A percentile compares a stretch with the other conserved stretches of the same genome.
Conservation (phyloP, 495 filamentous ascomycete species). For the Corynascus novoguineensis region DNA sequence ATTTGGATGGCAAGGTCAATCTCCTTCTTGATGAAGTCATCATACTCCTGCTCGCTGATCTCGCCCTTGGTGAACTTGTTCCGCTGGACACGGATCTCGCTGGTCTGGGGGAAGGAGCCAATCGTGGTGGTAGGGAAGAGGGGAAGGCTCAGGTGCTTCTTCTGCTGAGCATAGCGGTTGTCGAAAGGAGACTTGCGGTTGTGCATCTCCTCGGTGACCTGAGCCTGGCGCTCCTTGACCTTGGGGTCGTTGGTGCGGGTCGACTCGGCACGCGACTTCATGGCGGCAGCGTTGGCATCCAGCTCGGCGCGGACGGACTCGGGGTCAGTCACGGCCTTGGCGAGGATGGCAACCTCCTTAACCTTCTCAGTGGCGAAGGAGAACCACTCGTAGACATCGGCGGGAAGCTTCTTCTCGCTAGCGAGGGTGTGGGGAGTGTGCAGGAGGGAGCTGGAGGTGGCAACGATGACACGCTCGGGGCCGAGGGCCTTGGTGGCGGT, state of each 20-base stretch:
- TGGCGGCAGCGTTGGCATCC: conserved; percentile 88
- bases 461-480: conserved; percentile 91
- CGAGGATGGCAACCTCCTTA: conserved; percentile 81
- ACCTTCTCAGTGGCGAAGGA: conserved; percentile 96
- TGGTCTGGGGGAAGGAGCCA: conserved; percentile 98
- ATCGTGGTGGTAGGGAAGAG: conserved; percentile 99
- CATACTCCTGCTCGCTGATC: conserved; percentile 86
- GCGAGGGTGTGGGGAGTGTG: conserved; percentile 96
- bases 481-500: conserved; percentile 86
- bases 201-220: conserved; percentile 78
- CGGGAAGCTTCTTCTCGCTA: conserved; percentile 92
- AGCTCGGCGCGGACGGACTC: conserved; percentile 77
- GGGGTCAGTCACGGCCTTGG: conserved; percentile 90
- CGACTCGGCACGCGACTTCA: conserved; percentile 82
- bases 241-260: conserved; percentile 91
- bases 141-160: conserved; percentile 81
- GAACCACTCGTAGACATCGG: conserved; percentile 95
- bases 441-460: conserved; percentile 93
- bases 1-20: conserved; percentile 88
- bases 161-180: conserved; percentile 74
- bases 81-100: conserved; percentile 90
- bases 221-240: conserved; percentile 90
- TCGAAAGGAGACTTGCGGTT: conserved; percentile 87
- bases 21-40: conserved; percentile 97
- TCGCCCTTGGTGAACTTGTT: conserved; percentile 98